A percentile compares a stretch with the other conserved stretches of the same genome.
These are phyloP conservation scores for Boletus smithii DNA, from an alignment of 1,284 basidiomycete genomes.

Conservation along the genomic window DNA sequence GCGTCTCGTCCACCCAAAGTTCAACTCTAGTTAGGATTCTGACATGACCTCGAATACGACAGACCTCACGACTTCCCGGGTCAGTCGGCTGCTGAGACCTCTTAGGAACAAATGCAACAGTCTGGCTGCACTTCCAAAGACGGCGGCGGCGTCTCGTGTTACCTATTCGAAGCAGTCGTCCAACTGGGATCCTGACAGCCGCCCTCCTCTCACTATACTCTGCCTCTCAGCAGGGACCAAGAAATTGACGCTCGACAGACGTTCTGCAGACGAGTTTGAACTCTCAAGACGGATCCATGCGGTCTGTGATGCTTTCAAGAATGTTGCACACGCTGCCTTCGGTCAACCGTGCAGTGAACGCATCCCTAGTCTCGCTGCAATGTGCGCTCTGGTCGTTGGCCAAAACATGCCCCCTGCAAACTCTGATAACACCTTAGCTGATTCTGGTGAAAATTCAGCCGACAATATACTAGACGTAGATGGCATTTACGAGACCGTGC, in stretches of 20 bases:
- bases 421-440: slow-evolving; percentile 18
- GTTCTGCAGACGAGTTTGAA: slow-evolving; percentile 38
- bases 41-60: slow-evolving; percentile 6
- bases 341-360: slow-evolving; percentile 20
- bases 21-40: not conserved
- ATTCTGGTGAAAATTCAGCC: slow-evolving; percentile 26
- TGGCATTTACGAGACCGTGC: slow-evolving; percentile 49
- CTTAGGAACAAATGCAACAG: slow-evolving; percentile 50
- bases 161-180: slow-evolving; percentile 19
- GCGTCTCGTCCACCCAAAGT: not conserved
- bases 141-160: slow-evolving; percentile 10
- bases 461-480: slow-evolving; percentile 36
- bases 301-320: slow-evolving; percentile 51
- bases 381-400: slow-evolving; percentile 51
- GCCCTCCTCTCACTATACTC: slow-evolving; percentile 40
- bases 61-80: slow-evolving; percentile 42
- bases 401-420: slow-evolving; percentile 36
- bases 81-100: slow-evolving; percentile 53
- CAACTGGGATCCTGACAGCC: slow-evolving; percentile 22
- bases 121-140: slow-evolving; percentile 32
- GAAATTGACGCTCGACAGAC: slow-evolving; percentile 37
- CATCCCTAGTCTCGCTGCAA: slow-evolving; percentile 40
- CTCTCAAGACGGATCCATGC: slow-evolving; percentile 49
- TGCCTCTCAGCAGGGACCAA: slow-evolving; percentile 37
- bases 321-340: slow-evolving; percentile 40